Evolutionary conservation across 2,329 filamentous ascomycete genomes (phyloP), one percentile per base, ranked within the genome.

Genomic region (Scytalidium lignicola): DNA sequence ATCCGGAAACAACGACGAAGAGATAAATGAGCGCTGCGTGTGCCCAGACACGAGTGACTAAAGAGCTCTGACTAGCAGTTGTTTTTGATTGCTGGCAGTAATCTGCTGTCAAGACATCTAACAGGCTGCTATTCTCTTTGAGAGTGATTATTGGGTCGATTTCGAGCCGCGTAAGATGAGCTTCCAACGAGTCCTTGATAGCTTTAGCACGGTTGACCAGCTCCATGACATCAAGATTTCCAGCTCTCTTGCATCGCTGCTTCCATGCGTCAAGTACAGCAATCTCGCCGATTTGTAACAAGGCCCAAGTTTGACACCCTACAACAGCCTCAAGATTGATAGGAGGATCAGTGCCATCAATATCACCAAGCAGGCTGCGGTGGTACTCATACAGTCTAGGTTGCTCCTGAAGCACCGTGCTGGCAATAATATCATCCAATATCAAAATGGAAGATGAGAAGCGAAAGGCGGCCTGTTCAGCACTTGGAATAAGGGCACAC

Each of bases 191-290:
- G 15, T 57, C 49, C 44, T 63, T 62, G 39, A 79, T 70, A 3
- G 63, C 52, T 8, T 66, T 62, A 2, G 71, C 75, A 15, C 74
- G 73, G 3, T 63, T 58, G 9, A 76, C 64, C 4, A 81, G 67
- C 48, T 78, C 70, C 3, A 66, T 58, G 2, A 64, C 45, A 10
- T 74, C 74, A 1, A 82, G 64, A 0, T 67, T 69, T 3, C 74
- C 73, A 3, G 61, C 55, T 43, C 61, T 61, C 44, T 66, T 73
- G 55, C 71, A 70, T 32, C 70, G 64, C 58, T 76, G 73, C 64
- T 83, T 84, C 79, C 79, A 83, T 1, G 73, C 69, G 45, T 77
- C 73, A 6, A 85, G 69, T 2, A 70, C 62, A 3, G 78, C 68
- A 40, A 79, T 73, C 43, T 80, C 72, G 15, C 74, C 73, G 28